phyloP scores from a whole-genome alignment of 2,329 filamentous ascomycete genomes.

The Ustilaginoidea virens region DNA sequence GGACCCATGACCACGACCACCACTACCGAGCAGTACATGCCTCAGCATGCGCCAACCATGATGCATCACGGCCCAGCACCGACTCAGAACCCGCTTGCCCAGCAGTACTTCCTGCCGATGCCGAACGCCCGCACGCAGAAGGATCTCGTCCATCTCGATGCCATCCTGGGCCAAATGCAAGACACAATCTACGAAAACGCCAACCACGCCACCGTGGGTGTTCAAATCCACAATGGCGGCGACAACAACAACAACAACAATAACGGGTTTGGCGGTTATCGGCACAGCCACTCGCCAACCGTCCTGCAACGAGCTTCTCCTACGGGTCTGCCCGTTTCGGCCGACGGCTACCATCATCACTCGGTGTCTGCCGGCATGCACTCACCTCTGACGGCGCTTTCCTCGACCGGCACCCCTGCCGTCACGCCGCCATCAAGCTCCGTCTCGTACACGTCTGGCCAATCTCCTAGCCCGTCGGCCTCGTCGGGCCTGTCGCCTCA shows the following conservation, averaged over 20 bases:
- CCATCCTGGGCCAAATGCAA: slow-evolving; percentile 91
- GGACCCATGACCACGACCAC: slow-evolving; percentile 25
- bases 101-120: slow-evolving; percentile 80
- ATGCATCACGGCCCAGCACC: slow-evolving; percentile 40
- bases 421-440: slow-evolving; percentile 62
- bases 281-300: slow-evolving; percentile 39
- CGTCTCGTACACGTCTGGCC: slow-evolving; percentile 62
- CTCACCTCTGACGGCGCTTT: slow-evolving; percentile 42
- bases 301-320: slow-evolving; percentile 22
- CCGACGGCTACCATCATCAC: slow-evolving; percentile 21
- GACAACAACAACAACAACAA: slow-evolving; percentile 59
- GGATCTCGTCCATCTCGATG: slow-evolving; percentile 85
- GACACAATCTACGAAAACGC: slow-evolving; percentile 90
- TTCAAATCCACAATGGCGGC: slow-evolving; percentile 59
- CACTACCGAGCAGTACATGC: slow-evolving; percentile 38
- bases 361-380: slow-evolving; percentile 39
- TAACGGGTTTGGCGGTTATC: slow-evolving; percentile 42
- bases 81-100: slow-evolving; percentile 40
- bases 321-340: slow-evolving; percentile 16
- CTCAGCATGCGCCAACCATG: slow-evolving; percentile 22
- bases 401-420: slow-evolving; percentile 56
- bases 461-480: slow-evolving; percentile 59
- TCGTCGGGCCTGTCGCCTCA: slow-evolving; percentile 50
- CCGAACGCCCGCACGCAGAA: slow-evolving; percentile 82
- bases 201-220: slow-evolving; percentile 63